These are phyloP conservation scores for Penicillium hesseltinei DNA, from an alignment of 2,329 filamentous ascomycete species.

Conservation along the genomic window DNA sequence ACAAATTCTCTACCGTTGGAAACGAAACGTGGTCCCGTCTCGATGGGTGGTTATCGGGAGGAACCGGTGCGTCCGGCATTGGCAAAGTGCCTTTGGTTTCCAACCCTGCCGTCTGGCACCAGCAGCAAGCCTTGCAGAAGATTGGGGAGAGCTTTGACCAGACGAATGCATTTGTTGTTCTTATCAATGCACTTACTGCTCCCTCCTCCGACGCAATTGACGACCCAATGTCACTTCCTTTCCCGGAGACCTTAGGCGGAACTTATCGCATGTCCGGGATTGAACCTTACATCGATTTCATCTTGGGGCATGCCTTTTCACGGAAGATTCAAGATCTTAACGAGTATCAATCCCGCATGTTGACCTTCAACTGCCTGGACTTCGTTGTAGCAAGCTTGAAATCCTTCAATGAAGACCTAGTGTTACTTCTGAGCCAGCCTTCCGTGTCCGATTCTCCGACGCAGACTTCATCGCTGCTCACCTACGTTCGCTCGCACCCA, in stretches of 20 bases:
- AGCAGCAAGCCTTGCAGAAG: conserved; percentile 67
- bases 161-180: conserved; percentile 75
- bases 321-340: conserved; percentile 66
- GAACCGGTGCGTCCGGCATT: conserved; percentile 44
- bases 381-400: conserved; percentile 76
- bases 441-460: conserved; percentile 73
- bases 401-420: conserved; percentile 91
- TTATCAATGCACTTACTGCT: conserved; percentile 69
- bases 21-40: conserved; percentile 75
- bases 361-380: conserved; percentile 77
- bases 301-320: conserved; percentile 74
- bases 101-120: conserved; percentile 42
- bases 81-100: conserved; percentile 43
- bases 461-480: conserved; percentile 68
- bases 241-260: conserved; percentile 79
- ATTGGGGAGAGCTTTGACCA: conserved; percentile 81
- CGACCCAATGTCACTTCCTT: conserved; percentile 74
- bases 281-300: conserved; percentile 89
- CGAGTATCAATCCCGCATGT: conserved; percentile 65
- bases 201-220: conserved; percentile 51
- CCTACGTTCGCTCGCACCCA: conserved; percentile 84
- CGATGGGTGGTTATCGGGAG: conserved; percentile 74
- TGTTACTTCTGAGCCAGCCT: conserved; percentile 78
- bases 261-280: conserved; percentile 79
- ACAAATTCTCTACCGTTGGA: conserved; percentile 67